A percentile compares a stretch with the other conserved stretches of the same genome.
Evolutionary conservation across 129 eudicot genomes (phyloP).

Genomic region (Solidago caesia): DNA sequence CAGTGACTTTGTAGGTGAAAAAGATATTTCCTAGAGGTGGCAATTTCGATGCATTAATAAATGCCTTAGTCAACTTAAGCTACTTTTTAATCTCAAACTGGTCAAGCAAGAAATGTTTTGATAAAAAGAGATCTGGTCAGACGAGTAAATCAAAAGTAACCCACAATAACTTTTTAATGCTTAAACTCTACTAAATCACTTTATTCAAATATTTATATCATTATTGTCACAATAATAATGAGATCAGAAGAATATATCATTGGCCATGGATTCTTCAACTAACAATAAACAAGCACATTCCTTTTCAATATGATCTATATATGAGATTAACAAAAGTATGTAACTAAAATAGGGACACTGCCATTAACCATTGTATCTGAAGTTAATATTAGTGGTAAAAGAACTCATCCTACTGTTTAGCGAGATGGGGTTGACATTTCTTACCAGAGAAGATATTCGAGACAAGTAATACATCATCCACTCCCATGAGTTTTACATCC

Average conservation of each 20-base stretch:
- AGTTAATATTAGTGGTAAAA: slow-evolving; percentile 22
- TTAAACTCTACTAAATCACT: too few relatives aligned
- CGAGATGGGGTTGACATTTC: not conserved
- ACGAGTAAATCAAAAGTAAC: too few relatives aligned
- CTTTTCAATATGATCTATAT: not conserved
- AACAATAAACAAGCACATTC: not conserved
- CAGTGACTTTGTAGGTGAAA: too few relatives aligned
- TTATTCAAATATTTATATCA: too few relatives aligned
- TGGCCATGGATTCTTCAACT: not conserved
- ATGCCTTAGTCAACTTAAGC: too few relatives aligned
- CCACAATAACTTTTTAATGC: too few relatives aligned
- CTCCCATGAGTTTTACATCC: slow-evolving; percentile 16
- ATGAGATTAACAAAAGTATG: not conserved
- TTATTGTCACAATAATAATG: too few relatives aligned
- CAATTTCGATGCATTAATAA: too few relatives aligned
- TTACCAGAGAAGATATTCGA: slow-evolving; percentile 2
- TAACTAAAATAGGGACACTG: not conserved
- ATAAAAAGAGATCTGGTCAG: too few relatives aligned
- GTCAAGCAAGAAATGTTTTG: too few relatives aligned
- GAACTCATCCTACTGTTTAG: not conserved
- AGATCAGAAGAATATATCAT: not conserved
- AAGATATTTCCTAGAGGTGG: too few relatives aligned
- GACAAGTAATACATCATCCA: slow-evolving; percentile 12
- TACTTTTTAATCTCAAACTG: too few relatives aligned
- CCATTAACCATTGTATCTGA: not conserved